phyloP scores from a whole-genome alignment of 306 rosid genomes.

The Acacia crassicarpa region DNA sequence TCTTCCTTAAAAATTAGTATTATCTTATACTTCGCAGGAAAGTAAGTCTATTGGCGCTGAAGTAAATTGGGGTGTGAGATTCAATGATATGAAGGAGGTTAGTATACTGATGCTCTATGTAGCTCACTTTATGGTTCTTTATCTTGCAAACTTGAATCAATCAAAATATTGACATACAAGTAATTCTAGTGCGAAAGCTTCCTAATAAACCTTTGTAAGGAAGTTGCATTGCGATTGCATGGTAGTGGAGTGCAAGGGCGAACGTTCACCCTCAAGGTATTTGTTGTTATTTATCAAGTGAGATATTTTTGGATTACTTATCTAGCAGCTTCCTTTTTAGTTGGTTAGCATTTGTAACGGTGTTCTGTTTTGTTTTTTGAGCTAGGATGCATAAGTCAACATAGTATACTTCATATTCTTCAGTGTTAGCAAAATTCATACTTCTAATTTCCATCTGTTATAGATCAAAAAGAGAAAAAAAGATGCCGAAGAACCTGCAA shows the following conservation, averaged over 20 bases:
- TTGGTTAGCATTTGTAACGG: conserved; percentile 6
- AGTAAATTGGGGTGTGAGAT: conserved; percentile 99
- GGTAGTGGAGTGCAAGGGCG: conserved; percentile 83
- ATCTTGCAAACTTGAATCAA: conserved; percentile 21
- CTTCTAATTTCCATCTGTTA: conserved; percentile 9
- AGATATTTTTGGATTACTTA: conserved; percentile 26
- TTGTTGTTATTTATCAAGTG: conserved; percentile 17
- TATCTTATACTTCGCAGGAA: conserved; percentile 61
- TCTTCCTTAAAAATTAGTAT: conserved; percentile 16
- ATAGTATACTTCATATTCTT: conserved; percentile 26
- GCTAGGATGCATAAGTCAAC: not conserved
- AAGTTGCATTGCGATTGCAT: conserved; percentile 79
- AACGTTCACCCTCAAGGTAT: conserved; percentile 83
- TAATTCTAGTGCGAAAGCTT: conserved; percentile 71
- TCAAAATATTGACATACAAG: conserved; percentile 37
- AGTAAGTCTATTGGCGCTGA: conserved; percentile 91
- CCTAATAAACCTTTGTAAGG: conserved; percentile 81
- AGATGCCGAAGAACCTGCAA: conserved; percentile 79
- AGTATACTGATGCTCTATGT: conserved; percentile 41
- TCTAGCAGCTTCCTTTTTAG: conserved; percentile 28
- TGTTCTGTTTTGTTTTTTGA: conserved; percentile 27
- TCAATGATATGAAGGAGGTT: conserved; percentile 74
- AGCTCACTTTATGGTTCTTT: conserved; percentile 16
- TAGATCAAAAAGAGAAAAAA: conserved; percentile 85
- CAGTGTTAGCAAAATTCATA: conserved; percentile 17